Evolutionary conservation across 306 rosid species (phyloP).

Genomic region (Abrus pulchellus): DNA sequence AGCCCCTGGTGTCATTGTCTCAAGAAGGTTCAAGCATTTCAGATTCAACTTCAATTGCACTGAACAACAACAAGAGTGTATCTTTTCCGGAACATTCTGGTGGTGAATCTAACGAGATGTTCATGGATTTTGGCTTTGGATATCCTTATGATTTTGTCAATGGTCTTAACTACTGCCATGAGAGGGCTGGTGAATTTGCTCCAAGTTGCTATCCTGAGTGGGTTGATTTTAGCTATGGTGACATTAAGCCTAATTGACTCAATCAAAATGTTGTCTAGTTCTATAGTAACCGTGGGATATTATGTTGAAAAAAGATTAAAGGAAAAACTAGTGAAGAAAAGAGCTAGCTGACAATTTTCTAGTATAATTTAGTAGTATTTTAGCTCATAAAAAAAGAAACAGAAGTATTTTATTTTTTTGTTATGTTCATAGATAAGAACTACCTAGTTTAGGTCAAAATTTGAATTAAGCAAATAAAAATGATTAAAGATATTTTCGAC

Average conservation of each 20-base stretch:
- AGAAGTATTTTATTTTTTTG: background rate
- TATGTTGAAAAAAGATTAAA: background rate
- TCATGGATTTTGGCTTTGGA: conserved; percentile 65
- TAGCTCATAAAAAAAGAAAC: too few relatives aligned
- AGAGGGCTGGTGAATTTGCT: conserved; percentile 50
- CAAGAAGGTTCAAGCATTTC: conserved; percentile 63
- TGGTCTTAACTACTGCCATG: conserved; percentile 52
- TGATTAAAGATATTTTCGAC: conserved; percentile 21
- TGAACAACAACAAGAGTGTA: conserved; percentile 45
- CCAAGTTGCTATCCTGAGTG: conserved; percentile 52
- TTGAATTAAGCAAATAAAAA: conserved; percentile 22
- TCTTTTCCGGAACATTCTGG: conserved; percentile 44
- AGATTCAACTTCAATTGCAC: conserved; percentile 52
- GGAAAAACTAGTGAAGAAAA: conserved; percentile 6
- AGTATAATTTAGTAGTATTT: background rate
- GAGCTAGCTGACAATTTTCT: conserved; percentile 34
- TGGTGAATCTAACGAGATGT: conserved; percentile 47
- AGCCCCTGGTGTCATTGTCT: conserved; percentile 47
- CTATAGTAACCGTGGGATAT: background rate
- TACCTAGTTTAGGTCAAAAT: conserved; percentile 40
- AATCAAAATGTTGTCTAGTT: conserved; percentile 44
- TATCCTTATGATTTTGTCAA: conserved; percentile 53
- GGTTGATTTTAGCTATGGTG: conserved; percentile 59
- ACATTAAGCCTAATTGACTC: conserved; percentile 51
- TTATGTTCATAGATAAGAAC: conserved; percentile 17